Evolutionary conservation across 1,284 basidiomycete species (phyloP).

Genomic region (Ganoderma sinense): DNA sequence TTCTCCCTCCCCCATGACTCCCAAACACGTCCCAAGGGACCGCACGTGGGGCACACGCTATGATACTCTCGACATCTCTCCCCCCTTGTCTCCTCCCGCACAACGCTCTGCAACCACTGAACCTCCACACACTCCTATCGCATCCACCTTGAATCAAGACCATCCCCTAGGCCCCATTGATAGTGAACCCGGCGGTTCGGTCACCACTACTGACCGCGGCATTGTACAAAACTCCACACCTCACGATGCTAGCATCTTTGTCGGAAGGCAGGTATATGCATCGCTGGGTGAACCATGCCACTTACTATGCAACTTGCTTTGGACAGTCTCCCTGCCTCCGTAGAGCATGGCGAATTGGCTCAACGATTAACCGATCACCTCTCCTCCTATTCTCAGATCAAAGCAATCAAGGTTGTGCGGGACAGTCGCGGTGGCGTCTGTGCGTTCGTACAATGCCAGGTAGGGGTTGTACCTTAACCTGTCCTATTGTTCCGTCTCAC

Average conservation of each 20-base stretch:
- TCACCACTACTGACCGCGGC: neutral
- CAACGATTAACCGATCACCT: conserved; percentile 68
- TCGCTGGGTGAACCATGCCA: neutral
- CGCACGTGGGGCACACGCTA: conserved; percentile 74
- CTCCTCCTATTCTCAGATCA: conserved; percentile 65
- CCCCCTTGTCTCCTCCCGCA: conserved; percentile 40
- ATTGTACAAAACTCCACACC: conserved; percentile 47
- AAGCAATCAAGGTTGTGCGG: conserved; percentile 76
- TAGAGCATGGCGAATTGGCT: conserved; percentile 68
- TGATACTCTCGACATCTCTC: conserved; percentile 53
- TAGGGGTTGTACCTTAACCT: conserved; percentile 38
- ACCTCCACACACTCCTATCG: conserved; percentile 33
- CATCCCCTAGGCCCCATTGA: neutral
- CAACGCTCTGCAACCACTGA: conserved; percentile 8
- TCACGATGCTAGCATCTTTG: conserved; percentile 81
- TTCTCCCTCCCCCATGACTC: conserved; percentile 31
- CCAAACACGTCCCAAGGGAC: conserved; percentile 31
- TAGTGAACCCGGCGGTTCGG: neutral
- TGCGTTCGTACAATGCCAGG: conserved; percentile 85
- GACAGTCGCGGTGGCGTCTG: conserved; percentile 79
- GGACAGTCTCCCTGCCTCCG: conserved; percentile 69
- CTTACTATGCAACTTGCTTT: conserved; percentile 10
- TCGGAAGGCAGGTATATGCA: conserved; percentile 67
- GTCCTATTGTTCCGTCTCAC: conserved; percentile 24
- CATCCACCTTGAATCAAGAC: conserved; percentile 21